Conservation (phyloP, 306 rosid species). For the Trifolium subterraneum region DNA sequence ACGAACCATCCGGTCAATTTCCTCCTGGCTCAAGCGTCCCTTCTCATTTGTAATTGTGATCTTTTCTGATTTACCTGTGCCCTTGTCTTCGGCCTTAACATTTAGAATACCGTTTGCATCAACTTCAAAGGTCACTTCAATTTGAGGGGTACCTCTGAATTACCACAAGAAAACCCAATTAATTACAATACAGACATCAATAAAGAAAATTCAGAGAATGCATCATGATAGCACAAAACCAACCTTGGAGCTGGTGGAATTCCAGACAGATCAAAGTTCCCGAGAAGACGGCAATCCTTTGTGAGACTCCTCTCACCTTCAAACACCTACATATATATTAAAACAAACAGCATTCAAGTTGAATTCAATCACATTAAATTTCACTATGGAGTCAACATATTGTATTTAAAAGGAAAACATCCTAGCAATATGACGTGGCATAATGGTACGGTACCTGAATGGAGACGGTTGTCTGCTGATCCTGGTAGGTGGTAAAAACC, state of each 20-base stretch:
- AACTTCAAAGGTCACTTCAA: constrained; percentile 97
- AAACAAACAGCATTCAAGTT: background rate
- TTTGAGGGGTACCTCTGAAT: constrained; percentile 97
- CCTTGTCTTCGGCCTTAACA: constrained; percentile 97
- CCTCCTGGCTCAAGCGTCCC: constrained; percentile 97
- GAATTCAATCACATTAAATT: background rate
- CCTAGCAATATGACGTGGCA: background rate
- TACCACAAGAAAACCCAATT: constrained; percentile 12
- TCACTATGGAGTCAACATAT: background rate
- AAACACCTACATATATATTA: constrained; percentile 59
- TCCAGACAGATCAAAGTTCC: constrained; percentile 87
- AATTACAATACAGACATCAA: constrained; percentile 12
- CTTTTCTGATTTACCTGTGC: constrained; percentile 97
- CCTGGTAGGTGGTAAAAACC: constrained; percentile 99
- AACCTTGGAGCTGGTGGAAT: constrained; percentile 99
- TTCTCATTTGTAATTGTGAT: constrained; percentile 96
- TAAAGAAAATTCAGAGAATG: background rate
- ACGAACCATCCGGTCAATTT: constrained; percentile 92
- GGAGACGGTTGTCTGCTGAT: constrained; percentile 98
- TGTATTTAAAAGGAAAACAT: background rate
- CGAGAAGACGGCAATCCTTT: constrained; percentile 93
- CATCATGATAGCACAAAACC: constrained; percentile 22
- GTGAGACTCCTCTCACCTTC: constrained; percentile 99
- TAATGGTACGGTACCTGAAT: constrained; percentile 70
- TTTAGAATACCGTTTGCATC: constrained; percentile 97